A percentile compares a stretch with the other conserved stretches of the same genome.
Conservation (phyloP, 2,329 filamentous ascomycete species). For the Blumeria graminis region DNA sequence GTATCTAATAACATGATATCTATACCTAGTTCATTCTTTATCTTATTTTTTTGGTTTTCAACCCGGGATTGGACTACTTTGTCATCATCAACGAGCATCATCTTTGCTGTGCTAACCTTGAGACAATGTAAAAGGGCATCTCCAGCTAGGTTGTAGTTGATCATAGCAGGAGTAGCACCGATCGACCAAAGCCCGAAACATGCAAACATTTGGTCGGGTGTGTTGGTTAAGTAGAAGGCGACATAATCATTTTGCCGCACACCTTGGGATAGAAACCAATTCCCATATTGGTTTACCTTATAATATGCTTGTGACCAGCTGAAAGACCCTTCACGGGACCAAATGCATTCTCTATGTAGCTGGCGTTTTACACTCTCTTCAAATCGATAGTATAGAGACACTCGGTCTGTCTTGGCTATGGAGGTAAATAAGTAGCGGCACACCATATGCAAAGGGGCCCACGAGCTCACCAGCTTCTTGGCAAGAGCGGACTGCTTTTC, state of each 20-base stretch:
- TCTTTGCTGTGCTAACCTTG: conserved; percentile 26
- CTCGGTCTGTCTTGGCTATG: conserved; percentile 21
- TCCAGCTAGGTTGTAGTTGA: conserved; percentile 44
- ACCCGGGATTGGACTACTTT: conserved; percentile 29
- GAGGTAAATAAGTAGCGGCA: background rate
- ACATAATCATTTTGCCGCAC: conserved; percentile 36
- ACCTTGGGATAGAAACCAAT: conserved; percentile 34
- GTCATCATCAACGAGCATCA: conserved; percentile 35
- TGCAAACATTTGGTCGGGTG: conserved; percentile 39
- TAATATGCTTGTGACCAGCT: conserved; percentile 31
- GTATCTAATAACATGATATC: conserved; percentile 25
- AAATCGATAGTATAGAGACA: conserved; percentile 43
- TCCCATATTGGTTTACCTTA: conserved; percentile 33
- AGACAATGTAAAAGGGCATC: conserved; percentile 42
- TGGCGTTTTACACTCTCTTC: conserved; percentile 27
- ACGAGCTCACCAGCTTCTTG: conserved; percentile 22
- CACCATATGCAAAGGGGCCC: conserved; percentile 1
- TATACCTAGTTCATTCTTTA: conserved; percentile 25
- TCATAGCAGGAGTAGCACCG: conserved; percentile 43
- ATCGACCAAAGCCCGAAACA: conserved; percentile 41
- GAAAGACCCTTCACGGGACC: conserved; percentile 37
- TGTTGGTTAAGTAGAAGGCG: conserved; percentile 42
- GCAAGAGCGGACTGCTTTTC: conserved; percentile 21
- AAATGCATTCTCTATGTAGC: conserved; percentile 33
- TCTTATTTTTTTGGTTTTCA: conserved; percentile 28